These are phyloP conservation scores for Whalleya microplaca DNA, from an alignment of 2,329 filamentous ascomycete species.

Conservation along the genomic window DNA sequence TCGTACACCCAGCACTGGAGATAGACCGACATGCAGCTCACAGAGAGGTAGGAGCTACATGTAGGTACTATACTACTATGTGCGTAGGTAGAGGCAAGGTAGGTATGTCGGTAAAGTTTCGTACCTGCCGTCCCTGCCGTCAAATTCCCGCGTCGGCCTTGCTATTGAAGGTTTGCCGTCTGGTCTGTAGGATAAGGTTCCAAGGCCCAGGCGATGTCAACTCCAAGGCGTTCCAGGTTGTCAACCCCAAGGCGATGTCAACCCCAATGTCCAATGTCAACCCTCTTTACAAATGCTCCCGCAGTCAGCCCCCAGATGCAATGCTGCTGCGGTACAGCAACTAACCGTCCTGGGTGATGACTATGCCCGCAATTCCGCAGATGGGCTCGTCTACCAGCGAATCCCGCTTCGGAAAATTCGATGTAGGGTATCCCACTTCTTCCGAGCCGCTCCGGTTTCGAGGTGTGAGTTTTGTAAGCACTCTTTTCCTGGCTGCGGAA, in stretches of 20 bases:
- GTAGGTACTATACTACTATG: too few relatives aligned
- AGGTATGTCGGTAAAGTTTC: background rate
- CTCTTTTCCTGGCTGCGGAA: slow-evolving; percentile 4
- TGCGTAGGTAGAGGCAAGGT: background rate
- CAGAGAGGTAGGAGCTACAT: background rate
- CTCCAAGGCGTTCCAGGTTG: too few relatives aligned
- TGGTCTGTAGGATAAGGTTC: too few relatives aligned
- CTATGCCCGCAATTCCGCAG: slow-evolving; percentile 3
- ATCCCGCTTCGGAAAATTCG: background rate
- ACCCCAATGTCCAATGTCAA: background rate
- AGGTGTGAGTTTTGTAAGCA: background rate
- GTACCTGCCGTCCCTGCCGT: background rate
- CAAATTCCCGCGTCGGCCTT: background rate
- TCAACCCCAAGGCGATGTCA: too few relatives aligned
- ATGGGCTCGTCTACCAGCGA: background rate
- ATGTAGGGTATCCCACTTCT: background rate
- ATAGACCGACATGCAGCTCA: background rate
- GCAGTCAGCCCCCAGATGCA: slow-evolving; percentile 13
- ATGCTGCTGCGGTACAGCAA: slow-evolving; percentile 21
- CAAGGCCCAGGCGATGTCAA: slow-evolving; percentile 21
- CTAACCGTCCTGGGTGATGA: slow-evolving; percentile 13
- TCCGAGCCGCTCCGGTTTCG: background rate
- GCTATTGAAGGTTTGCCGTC: too few relatives aligned
- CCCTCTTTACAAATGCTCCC: slow-evolving; percentile 1
- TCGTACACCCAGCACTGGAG: background rate